Conservation (phyloP, 192 early-diverging fungal genomes). For the Coemansia sp. region DNA sequence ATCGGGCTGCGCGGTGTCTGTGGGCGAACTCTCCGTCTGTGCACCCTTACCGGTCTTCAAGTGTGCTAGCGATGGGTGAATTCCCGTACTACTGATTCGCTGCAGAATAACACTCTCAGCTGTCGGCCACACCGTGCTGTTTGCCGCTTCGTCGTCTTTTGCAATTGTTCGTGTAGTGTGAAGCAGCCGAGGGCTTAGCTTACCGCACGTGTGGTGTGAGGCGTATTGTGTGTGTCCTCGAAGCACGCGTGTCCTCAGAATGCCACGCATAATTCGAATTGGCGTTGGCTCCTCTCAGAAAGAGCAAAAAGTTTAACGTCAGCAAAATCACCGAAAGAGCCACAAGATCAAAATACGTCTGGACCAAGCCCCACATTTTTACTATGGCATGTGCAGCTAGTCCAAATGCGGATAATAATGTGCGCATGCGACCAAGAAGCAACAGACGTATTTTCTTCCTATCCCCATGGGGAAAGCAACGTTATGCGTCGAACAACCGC, state of each 20-base stretch:
- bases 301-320: not conserved
- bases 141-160: constrained; percentile 6
- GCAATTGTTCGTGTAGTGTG: not conserved
- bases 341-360: too few species aligned
- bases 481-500: not conserved
- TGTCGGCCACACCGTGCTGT: constrained; percentile 29
- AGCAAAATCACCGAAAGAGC: not conserved
- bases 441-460: not conserved
- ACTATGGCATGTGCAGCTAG: not conserved
- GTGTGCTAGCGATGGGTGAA: constrained; percentile 12
- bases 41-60: constrained; percentile 5
- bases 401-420: constrained; percentile 1
- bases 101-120: constrained; percentile 53
- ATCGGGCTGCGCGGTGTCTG: not conserved
- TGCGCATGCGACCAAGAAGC: not conserved
- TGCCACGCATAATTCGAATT: constrained; percentile 1
- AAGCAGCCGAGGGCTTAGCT: not conserved
- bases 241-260: not conserved
- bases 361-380: too few species aligned
- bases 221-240: not conserved
- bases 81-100: constrained; percentile 35
- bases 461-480: not conserved
- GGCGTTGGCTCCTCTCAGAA: not conserved
- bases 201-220: not conserved
- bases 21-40: not conserved